These are phyloP conservation scores for Clavulina sp. DNA, from an alignment of 768 basidiomycete genomes.

Conservation along the genomic window DNA sequence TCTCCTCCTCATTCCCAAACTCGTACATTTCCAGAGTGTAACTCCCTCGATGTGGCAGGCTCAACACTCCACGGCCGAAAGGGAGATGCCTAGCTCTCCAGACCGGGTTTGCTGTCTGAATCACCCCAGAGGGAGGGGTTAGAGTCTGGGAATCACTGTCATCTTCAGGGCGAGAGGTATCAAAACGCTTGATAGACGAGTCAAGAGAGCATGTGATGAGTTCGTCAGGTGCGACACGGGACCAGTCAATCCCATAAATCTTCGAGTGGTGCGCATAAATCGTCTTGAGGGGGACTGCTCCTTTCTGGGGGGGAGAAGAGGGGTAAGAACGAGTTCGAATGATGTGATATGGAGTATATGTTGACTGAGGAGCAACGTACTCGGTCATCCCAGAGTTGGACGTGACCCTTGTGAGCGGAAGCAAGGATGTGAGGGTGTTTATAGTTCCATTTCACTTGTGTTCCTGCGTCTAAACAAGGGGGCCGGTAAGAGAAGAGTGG, in stretches of 20 bases:
- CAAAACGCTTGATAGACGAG: constrained; percentile 83
- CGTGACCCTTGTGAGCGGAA: constrained; percentile 71
- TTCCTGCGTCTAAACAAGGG: constrained; percentile 45
- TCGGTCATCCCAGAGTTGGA: constrained; percentile 87
- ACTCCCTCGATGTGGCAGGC: constrained; percentile 75
- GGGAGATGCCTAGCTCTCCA: constrained; percentile 89
- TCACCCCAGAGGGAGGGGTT: constrained; percentile 17
- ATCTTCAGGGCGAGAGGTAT: constrained; percentile 17
- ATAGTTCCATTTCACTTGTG: constrained; percentile 96
- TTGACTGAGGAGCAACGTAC: constrained; percentile 27
- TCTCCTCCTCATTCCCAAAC: constrained; percentile 25
- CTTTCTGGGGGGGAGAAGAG: constrained; percentile 39
- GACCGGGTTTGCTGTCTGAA: constrained; percentile 72
- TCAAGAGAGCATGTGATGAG: constrained; percentile 91
- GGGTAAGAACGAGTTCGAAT: neutral
- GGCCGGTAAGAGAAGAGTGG: neutral
- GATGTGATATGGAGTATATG: neutral
- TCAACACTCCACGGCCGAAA: constrained; percentile 77
- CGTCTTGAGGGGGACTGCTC: constrained; percentile 56
- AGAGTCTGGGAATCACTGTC: neutral
- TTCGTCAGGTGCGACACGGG: constrained; percentile 51
- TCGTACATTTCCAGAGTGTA: constrained; percentile 74
- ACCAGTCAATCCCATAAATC: constrained; percentile 98
- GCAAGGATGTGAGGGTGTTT: constrained; percentile 71
- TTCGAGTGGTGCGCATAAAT: constrained; percentile 76